Percentiles rank a stretch among this genome's conserved stretches.
Conservation (phyloP, 805 yeast species). For the Starmera caribaea region DNA sequence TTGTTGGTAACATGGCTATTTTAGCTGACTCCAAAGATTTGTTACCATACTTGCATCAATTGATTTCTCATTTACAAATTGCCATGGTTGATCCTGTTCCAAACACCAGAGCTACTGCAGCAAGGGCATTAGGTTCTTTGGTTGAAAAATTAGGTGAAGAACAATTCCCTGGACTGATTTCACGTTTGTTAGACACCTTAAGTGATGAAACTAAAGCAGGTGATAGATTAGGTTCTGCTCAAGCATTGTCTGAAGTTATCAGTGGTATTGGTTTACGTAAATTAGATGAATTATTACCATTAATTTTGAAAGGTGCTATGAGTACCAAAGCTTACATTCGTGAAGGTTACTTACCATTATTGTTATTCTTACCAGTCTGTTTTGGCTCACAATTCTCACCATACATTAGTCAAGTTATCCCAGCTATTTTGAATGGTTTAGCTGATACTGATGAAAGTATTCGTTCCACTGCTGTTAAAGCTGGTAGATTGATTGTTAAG, state of each 20-base stretch:
- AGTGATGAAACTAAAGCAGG: constrained; percentile 75
- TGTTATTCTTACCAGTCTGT: constrained; percentile 86
- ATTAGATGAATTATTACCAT: constrained; percentile 82
- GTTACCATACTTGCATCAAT: constrained; percentile 67
- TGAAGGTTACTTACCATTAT: constrained; percentile 86
- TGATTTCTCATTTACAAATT: constrained; percentile 74
- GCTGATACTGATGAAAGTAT: constrained; percentile 86
- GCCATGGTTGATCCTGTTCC: constrained; percentile 99
- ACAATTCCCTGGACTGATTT: constrained; percentile 84
- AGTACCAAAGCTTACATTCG: constrained; percentile 63
- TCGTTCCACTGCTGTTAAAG: constrained; percentile 81
- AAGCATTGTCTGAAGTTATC: constrained; percentile 88
- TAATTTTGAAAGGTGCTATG: constrained; percentile 61
- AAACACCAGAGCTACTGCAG: constrained; percentile 92
- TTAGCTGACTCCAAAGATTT: constrained; percentile 84
- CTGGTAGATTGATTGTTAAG: constrained; percentile 85
- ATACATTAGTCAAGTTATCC: constrained; percentile 73
- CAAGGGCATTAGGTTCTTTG: constrained; percentile 91
- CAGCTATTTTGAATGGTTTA: constrained; percentile 84
- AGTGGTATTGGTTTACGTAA: constrained; percentile 84
- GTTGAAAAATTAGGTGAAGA: constrained; percentile 97
- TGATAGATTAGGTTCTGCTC: constrained; percentile 94
- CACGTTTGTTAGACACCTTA: constrained; percentile 65
- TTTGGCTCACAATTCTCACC: constrained; percentile 90
- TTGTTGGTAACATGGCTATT: constrained; percentile 98